Conservation (phyloP, 495 filamentous ascomycete species). For the Entonaema liquescens region DNA sequence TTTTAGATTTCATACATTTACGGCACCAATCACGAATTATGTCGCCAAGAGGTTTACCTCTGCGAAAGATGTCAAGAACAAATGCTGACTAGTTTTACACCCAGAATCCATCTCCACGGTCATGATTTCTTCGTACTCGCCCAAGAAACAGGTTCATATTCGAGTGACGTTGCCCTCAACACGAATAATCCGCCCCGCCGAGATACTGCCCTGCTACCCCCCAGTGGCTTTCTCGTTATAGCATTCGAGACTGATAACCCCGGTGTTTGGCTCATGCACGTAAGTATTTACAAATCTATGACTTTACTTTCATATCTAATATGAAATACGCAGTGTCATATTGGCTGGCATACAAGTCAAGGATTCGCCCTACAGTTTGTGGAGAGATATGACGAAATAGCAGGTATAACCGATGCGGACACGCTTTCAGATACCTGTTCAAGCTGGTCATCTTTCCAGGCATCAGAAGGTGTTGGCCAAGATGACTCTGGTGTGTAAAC, state of each 20-base stretch:
- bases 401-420: constrained; percentile 45
- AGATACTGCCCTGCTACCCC: constrained; percentile 66
- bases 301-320: constrained; percentile 2
- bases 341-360: constrained; percentile 60
- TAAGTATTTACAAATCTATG: constrained; percentile 12
- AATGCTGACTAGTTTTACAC: constrained; percentile 31
- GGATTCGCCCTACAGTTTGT: constrained; percentile 62
- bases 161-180: constrained; percentile 48
- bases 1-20: no score
- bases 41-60: no score
- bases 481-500: constrained; percentile 58
- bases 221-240: constrained; percentile 57
- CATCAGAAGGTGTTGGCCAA: constrained; percentile 41
- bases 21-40: no score
- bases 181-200: constrained; percentile 61
- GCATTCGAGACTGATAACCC: constrained; percentile 68
- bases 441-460: constrained; percentile 53
- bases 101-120: constrained; percentile 65
- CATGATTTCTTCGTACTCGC: constrained; percentile 67
- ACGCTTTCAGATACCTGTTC: constrained; percentile 51
- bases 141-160: constrained; percentile 44
- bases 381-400: constrained; percentile 54
- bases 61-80: background rate
- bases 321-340: constrained; percentile 44
- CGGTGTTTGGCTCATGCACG: constrained; percentile 62